phyloP scores from a whole-genome alignment of 1,284 basidiomycete genomes.

The Microbotryum scabiosae region DNA sequence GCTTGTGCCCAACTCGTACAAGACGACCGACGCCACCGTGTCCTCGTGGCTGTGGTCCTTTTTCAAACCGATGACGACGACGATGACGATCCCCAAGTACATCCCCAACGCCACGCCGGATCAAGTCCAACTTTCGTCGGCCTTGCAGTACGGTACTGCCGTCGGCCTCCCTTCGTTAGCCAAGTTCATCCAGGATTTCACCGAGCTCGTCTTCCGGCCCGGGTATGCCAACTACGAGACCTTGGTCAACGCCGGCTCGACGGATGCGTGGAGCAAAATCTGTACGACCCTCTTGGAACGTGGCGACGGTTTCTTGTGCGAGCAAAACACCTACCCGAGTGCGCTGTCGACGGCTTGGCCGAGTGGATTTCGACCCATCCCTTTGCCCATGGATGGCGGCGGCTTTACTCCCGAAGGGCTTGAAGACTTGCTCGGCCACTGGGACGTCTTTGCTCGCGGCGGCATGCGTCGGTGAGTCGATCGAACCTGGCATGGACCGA shows the following conservation, averaged over 20 bases:
- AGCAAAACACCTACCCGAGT: conserved; percentile 47
- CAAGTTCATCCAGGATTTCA: conserved; percentile 53
- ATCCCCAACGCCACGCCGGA: conserved; percentile 35
- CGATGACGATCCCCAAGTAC: conserved; percentile 55
- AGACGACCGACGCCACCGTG: conserved; percentile 32
- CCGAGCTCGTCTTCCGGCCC: conserved; percentile 56
- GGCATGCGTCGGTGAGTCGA: conserved; percentile 46
- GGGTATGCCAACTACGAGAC: conserved; percentile 56
- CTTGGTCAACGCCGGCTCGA: conserved; percentile 62
- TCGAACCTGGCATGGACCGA: neutral
- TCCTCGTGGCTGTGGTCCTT: conserved; percentile 56
- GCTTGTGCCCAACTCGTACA: conserved; percentile 42
- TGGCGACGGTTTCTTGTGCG: conserved; percentile 62
- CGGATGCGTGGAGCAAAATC: conserved; percentile 59
- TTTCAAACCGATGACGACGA: conserved; percentile 50
- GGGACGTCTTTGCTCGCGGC: conserved; percentile 55
- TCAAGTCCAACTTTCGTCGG: conserved; percentile 54
- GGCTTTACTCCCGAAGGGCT: conserved; percentile 60
- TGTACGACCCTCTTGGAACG: conserved; percentile 56
- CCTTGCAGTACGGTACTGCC: conserved; percentile 64
- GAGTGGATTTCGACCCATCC: conserved; percentile 42
- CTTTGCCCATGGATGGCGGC: conserved; percentile 61
- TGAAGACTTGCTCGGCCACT: conserved; percentile 53
- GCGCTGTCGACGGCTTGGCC: conserved; percentile 36
- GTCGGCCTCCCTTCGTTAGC: conserved; percentile 51